These are phyloP conservation scores for Claviceps purpurea DNA, from an alignment of 2,329 filamentous ascomycete species.

Conservation along the genomic window DNA sequence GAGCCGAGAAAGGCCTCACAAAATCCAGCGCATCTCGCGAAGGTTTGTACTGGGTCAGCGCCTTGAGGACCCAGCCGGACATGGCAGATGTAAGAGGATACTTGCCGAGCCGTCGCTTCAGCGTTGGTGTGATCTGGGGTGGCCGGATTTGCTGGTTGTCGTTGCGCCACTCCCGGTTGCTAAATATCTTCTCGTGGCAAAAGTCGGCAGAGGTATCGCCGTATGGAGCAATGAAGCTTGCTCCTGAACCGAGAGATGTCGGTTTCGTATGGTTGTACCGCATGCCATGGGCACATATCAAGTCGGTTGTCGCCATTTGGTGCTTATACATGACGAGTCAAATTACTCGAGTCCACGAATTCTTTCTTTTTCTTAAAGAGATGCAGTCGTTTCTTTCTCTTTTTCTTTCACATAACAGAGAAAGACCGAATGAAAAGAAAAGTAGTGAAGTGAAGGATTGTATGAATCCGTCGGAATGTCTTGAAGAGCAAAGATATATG, in stretches of 20 bases:
- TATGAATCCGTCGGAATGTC: no score
- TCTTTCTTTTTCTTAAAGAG: neutral
- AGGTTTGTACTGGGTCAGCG: neutral
- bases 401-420: neutral
- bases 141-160: neutral
- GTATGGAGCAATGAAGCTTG: neutral
- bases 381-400: neutral
- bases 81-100: conserved; percentile 4
- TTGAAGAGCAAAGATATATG: no score
- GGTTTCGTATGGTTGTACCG: neutral
- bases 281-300: neutral
- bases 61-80: neutral
- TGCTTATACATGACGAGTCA: neutral
- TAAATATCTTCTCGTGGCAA: neutral
- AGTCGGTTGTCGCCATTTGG: neutral
- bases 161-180: neutral
- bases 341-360: neutral
- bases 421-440: neutral
- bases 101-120: neutral
- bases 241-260: neutral
- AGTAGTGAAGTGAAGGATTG: no score
- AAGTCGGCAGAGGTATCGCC: no score
- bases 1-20: neutral
- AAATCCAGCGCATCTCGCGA: neutral
- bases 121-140: neutral